These are phyloP conservation scores for Cicer arietinum DNA, from an alignment of 306 rosid genomes.

Conservation along the genomic window DNA sequence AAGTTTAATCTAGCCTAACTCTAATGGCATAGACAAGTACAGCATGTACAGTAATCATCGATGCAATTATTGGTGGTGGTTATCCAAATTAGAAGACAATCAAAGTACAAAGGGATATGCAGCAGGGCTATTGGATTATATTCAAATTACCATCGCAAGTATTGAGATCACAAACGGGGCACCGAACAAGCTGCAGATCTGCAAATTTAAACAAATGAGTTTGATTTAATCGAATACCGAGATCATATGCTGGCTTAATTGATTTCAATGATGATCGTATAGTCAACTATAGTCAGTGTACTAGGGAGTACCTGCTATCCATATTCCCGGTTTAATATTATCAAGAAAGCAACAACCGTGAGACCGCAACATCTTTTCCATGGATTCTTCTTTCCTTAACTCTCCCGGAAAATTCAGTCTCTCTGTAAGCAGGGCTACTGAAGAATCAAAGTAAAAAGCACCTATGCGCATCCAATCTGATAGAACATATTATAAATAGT, in stretches of 20 bases:
- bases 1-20: conserved; percentile 35
- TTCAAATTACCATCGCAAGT: conserved; percentile 83
- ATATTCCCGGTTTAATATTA: conserved; percentile 79
- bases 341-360: conserved; percentile 74
- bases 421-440: conserved; percentile 74
- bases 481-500: conserved; percentile 15
- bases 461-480: conserved; percentile 98
- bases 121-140: conserved; percentile 18
- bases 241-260: conserved; percentile 21
- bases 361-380: conserved; percentile 60
- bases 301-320: conserved; percentile 81
- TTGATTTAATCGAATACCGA: conserved; percentile 16
- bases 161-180: conserved; percentile 93
- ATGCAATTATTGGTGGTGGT: conserved; percentile 33
- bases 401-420: conserved; percentile 54
- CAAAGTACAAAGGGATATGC: conserved; percentile 18
- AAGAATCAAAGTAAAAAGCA: conserved; percentile 79
- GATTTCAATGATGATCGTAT: conserved; percentile 14
- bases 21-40: neutral
- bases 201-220: conserved; percentile 48
- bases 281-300: conserved; percentile 5
- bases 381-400: conserved; percentile 50
- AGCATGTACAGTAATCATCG: conserved; percentile 5
- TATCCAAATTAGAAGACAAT: conserved; percentile 38
- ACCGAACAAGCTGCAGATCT: conserved; percentile 98